Evolutionary conservation across 495 filamentous ascomycete species (phyloP).

Genomic region (Penicillium waksmanii): DNA sequence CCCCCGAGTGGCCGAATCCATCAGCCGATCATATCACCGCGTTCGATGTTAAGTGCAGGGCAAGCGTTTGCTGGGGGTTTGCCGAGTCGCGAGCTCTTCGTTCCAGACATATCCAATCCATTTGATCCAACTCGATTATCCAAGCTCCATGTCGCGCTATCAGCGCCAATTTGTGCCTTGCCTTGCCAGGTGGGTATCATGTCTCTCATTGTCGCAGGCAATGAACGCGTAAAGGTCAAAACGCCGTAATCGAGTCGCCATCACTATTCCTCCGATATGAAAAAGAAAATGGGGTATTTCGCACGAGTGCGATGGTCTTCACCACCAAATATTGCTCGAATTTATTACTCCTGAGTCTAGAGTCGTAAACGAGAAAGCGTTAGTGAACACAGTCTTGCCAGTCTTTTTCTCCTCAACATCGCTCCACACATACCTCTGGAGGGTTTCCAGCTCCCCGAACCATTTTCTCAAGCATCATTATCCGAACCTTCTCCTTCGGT

Average conservation of each 20-base stretch:
- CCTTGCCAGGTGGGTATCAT: conserved; percentile 7
- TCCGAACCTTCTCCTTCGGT: conserved; percentile 76
- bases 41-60: background rate
- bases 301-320: background rate
- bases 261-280: background rate
- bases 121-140: background rate
- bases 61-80: background rate
- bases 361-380: conserved; percentile 12
- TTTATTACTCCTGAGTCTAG: conserved; percentile 30
- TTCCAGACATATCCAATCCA: background rate
- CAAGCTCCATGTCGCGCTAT: background rate
- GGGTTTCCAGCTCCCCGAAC: conserved; percentile 86
- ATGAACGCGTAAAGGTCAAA: background rate
- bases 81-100: background rate
- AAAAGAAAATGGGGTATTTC: background rate
- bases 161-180: background rate
- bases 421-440: conserved; percentile 55
- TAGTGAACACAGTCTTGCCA: conserved; percentile 3
- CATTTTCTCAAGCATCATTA: conserved; percentile 87
- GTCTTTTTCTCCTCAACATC: background rate
- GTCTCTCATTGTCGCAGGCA: background rate
- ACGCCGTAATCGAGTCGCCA: background rate
- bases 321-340: background rate
- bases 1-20: too few relatives aligned
- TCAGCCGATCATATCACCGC: too few relatives aligned